These are phyloP conservation scores for Dictyostelium capitatum DNA, from an alignment of 78 protist genomes.

Conservation along the genomic window DNA sequence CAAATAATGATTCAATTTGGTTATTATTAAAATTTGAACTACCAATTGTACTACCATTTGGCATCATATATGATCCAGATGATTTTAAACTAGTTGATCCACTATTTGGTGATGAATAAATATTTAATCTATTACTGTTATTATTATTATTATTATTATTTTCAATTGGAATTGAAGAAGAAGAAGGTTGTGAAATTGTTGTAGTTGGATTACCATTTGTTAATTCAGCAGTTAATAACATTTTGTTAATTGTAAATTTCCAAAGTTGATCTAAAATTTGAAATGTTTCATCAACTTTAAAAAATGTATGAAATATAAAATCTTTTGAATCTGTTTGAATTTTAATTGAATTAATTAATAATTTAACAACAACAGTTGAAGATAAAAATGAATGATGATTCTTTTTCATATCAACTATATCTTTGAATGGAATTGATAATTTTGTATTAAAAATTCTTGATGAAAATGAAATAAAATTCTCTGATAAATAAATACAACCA, in stretches of 20 bases:
- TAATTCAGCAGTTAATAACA: conserved; percentile 47
- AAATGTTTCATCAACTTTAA: conserved; percentile 74
- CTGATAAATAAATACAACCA: conserved; percentile 73
- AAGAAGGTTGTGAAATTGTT: neutral
- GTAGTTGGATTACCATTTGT: neutral
- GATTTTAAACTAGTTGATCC: conserved; percentile 21
- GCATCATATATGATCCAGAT: neutral
- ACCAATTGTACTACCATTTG: neutral
- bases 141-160: neutral
- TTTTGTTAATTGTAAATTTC: conserved; percentile 66
- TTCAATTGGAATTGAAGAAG: neutral
- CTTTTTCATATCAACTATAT: conserved; percentile 55
- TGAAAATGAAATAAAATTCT: conserved; percentile 53
- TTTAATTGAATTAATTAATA: conserved; percentile 48
- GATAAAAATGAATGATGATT: neutral
- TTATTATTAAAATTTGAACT: no score
- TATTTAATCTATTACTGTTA: conserved; percentile 1
- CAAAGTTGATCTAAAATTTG: conserved; percentile 65
- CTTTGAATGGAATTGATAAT: conserved; percentile 33
- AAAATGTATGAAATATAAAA: conserved; percentile 63
- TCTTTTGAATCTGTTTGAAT: conserved; percentile 53
- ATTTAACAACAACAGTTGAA: neutral
- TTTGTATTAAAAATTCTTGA: conserved; percentile 43
- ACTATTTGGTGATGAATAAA: conserved; percentile 1
- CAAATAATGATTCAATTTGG: neutral